Percentiles rank a stretch among this genome's conserved stretches.
Conservation (phyloP, 257 asterid species). For the Lithospermum erythrorhizon region DNA sequence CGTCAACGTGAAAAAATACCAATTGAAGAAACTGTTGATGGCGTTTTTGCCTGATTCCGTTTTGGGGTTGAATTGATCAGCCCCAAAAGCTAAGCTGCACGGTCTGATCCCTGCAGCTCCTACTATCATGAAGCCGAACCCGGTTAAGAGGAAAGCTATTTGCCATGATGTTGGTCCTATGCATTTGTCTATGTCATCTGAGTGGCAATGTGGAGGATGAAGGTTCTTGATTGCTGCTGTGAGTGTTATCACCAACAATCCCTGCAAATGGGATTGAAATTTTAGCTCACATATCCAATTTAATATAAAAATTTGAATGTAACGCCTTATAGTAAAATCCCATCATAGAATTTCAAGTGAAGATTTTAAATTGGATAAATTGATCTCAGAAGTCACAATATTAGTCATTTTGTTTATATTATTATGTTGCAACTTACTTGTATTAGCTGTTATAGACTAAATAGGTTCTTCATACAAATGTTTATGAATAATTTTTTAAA, state of each 20-base stretch:
- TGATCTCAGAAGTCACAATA: no score
- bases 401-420: no score
- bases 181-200: slow-evolving; percentile 23
- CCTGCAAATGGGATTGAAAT: slow-evolving; percentile 19
- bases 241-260: slow-evolving; percentile 40
- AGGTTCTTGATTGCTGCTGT: slow-evolving; percentile 45
- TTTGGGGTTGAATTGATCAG: slow-evolving; percentile 66
- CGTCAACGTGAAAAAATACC: slow-evolving; percentile 70
- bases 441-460: no score
- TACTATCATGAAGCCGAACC: slow-evolving; percentile 40
- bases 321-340: no score
- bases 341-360: no score
- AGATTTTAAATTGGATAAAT: no score
- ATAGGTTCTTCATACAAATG: no score
- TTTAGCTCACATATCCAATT: no score
- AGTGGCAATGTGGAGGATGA: slow-evolving; percentile 59
- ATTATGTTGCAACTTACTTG: no score
- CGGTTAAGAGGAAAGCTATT: slow-evolving; percentile 29
- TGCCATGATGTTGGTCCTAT: slow-evolving; percentile 46
- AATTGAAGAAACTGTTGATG: slow-evolving; percentile 63
- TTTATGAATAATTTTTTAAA: no score
- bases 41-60: slow-evolving; percentile 57
- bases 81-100: slow-evolving; percentile 74
- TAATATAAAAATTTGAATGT: no score
- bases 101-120: slow-evolving; percentile 76